Conservation (phyloP, 108 stramenopile species). For the Cyclotella cryptica region DNA sequence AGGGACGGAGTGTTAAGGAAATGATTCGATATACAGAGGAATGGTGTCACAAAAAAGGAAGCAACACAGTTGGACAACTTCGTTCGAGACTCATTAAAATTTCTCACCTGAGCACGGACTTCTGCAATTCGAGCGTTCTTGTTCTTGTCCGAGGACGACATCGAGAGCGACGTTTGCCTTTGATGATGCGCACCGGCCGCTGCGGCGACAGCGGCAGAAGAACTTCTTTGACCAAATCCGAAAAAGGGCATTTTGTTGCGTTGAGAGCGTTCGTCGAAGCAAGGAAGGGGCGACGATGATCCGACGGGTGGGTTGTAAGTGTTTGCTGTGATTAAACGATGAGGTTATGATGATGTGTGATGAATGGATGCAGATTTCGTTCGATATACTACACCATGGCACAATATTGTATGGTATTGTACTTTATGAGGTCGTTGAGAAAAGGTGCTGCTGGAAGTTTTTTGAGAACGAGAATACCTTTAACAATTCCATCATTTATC, state of each 20-base stretch:
- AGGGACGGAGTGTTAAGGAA: background rate
- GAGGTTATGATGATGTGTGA: too few relatives aligned
- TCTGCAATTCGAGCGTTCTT: constrained; percentile 12
- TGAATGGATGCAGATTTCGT: too few relatives aligned
- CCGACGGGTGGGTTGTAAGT: too few relatives aligned
- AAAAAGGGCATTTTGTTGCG: constrained; percentile 25
- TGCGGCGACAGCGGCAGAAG: constrained; percentile 13
- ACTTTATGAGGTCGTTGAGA: too few relatives aligned
- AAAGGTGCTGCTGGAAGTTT: too few relatives aligned
- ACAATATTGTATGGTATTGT: too few relatives aligned
- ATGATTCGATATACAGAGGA: background rate
- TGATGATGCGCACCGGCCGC: background rate
- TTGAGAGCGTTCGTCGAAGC: too few relatives aligned
- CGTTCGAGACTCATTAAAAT: background rate
- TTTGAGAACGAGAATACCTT: too few relatives aligned
- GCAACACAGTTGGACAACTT: background rate
- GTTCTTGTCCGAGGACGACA: constrained; percentile 7
- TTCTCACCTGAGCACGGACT: constrained; percentile 1
- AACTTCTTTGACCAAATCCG: background rate
- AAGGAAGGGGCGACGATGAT: too few relatives aligned
- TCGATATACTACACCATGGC: too few relatives aligned
- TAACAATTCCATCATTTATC: too few relatives aligned
- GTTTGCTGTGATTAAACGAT: too few relatives aligned
- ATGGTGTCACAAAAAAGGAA: background rate
- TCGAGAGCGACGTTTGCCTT: background rate